Percentiles rank a stretch among this genome's conserved stretches.
Evolutionary conservation across 805 yeast genomes (phyloP).

Genomic region (Nematodospora valgi): DNA sequence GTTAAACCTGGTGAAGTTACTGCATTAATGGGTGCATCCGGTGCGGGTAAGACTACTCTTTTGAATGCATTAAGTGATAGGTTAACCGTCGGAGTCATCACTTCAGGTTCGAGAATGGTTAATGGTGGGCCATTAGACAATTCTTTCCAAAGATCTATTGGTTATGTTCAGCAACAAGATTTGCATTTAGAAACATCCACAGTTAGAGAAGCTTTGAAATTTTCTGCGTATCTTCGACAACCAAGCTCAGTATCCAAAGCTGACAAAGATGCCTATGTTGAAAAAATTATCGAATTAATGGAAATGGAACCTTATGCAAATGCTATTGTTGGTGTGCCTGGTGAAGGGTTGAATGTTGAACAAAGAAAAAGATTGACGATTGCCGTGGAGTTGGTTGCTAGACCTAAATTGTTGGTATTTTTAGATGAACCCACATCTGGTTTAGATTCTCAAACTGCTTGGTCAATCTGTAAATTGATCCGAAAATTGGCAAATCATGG

Average conservation of each 20-base stretch:
- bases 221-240: slow-evolving; percentile 71
- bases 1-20: slow-evolving; percentile 81
- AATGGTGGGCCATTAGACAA: slow-evolving; percentile 61
- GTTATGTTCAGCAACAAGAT: slow-evolving; percentile 80
- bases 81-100: slow-evolving; percentile 65
- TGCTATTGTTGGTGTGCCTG: slow-evolving; percentile 72
- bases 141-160: slow-evolving; percentile 72
- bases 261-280: slow-evolving; percentile 67
- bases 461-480: slow-evolving; percentile 32
- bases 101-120: slow-evolving; percentile 56
- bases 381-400: slow-evolving; percentile 37
- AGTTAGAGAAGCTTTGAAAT: slow-evolving; percentile 70
- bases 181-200: slow-evolving; percentile 64
- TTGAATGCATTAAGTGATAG: slow-evolving; percentile 70
- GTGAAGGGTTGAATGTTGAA: slow-evolving; percentile 49
- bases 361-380: slow-evolving; percentile 33
- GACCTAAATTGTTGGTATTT: slow-evolving; percentile 30
- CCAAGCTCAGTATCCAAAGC: slow-evolving; percentile 51
- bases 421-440: slow-evolving; percentile 41
- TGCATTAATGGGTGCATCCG: slow-evolving; percentile 81
- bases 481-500: slow-evolving; percentile 32
- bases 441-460: slow-evolving; percentile 34
- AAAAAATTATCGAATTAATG: slow-evolving; percentile 58
- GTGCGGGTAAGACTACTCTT: slow-evolving; percentile 81
- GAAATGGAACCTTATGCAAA: slow-evolving; percentile 71